Conservation (phyloP, 2,329 filamentous ascomycete species). For the Cladosporium sp. region DNA sequence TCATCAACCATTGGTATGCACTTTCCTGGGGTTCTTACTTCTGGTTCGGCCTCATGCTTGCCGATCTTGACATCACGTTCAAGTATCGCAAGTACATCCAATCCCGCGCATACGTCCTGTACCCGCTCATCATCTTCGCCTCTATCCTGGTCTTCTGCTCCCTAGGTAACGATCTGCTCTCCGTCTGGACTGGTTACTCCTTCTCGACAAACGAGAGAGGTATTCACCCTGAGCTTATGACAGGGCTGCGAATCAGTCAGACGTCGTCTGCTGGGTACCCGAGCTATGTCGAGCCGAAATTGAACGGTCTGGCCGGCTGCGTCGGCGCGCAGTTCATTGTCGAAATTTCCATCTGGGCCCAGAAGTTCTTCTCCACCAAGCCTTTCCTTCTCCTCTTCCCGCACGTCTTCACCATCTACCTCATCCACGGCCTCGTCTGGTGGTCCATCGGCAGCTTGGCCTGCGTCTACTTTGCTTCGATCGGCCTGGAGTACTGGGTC, state of each 20-base stretch:
- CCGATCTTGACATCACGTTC: slow-evolving; percentile 50
- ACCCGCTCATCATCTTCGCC: slow-evolving; percentile 37
- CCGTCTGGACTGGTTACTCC: slow-evolving; percentile 39
- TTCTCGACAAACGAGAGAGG: slow-evolving; percentile 40
- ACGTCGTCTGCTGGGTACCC: slow-evolving; percentile 42
- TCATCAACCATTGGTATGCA: slow-evolving; percentile 50
- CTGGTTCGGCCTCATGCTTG: slow-evolving; percentile 47
- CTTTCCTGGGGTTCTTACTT: slow-evolving; percentile 49
- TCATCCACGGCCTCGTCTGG: slow-evolving; percentile 51
- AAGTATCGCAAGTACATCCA: slow-evolving; percentile 45
- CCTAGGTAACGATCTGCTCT: slow-evolving; percentile 39
- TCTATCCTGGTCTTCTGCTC: slow-evolving; percentile 40
- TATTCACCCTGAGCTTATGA: slow-evolving; percentile 45
- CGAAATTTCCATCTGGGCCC: slow-evolving; percentile 39
- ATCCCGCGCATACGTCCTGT: slow-evolving; percentile 39
- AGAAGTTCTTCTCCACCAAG: slow-evolving; percentile 44
- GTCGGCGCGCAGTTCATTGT: slow-evolving; percentile 37
- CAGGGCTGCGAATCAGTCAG: slow-evolving; percentile 40
- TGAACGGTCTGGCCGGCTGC: slow-evolving; percentile 47
- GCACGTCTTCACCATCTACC: slow-evolving; percentile 53
- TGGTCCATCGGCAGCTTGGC: slow-evolving; percentile 44
- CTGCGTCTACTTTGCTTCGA: slow-evolving; percentile 38
- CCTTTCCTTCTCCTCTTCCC: slow-evolving; percentile 47
- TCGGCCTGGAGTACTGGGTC: slow-evolving; percentile 37
- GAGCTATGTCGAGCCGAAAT: slow-evolving; percentile 45